A percentile compares a stretch with the other conserved stretches of the same genome.
Conservation (phyloP, 257 asterid species). For the Petunia axillaris region DNA sequence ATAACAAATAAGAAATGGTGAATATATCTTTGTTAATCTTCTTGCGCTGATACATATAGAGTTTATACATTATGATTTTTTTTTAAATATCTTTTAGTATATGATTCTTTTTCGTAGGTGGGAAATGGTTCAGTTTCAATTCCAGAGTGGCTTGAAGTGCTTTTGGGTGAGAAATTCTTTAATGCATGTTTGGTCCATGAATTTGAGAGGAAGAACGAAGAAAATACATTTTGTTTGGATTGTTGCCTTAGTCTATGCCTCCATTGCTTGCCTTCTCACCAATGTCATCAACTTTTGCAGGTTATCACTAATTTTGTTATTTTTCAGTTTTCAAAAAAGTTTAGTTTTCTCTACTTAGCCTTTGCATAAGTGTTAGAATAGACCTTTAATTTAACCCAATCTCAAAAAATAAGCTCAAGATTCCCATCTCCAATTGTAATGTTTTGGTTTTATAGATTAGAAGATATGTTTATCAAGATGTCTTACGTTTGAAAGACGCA, state of each 20-base stretch:
- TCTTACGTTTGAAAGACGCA: constrained; percentile 20
- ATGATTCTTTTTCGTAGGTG: background rate
- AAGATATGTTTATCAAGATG: constrained; percentile 29
- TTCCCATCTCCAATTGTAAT: too few relatives aligned
- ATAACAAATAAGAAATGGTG: too few relatives aligned
- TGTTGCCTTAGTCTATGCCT: background rate
- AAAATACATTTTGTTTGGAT: constrained; percentile 3
- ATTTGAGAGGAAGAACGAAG: background rate
- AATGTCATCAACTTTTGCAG: background rate
- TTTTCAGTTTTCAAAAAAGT: background rate
- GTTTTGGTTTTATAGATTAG: constrained; percentile 12
- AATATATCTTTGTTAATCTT: too few relatives aligned
- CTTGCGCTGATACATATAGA: background rate
- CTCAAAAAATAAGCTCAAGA: too few relatives aligned
- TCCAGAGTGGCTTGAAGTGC: constrained; percentile 11
- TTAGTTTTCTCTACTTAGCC: too few relatives aligned
- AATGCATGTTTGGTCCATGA: constrained; percentile 14
- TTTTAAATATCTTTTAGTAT: background rate
- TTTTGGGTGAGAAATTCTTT: background rate
- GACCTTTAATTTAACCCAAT: too few relatives aligned
- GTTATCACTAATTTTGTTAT: background rate
- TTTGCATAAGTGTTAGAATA: too few relatives aligned
- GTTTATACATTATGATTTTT: too few relatives aligned
- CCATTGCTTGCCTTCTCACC: constrained; percentile 11
- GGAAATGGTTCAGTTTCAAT: background rate